Conservation (phyloP, 352 stramenopile genomes). For the Pythium insidiosum region DNA sequence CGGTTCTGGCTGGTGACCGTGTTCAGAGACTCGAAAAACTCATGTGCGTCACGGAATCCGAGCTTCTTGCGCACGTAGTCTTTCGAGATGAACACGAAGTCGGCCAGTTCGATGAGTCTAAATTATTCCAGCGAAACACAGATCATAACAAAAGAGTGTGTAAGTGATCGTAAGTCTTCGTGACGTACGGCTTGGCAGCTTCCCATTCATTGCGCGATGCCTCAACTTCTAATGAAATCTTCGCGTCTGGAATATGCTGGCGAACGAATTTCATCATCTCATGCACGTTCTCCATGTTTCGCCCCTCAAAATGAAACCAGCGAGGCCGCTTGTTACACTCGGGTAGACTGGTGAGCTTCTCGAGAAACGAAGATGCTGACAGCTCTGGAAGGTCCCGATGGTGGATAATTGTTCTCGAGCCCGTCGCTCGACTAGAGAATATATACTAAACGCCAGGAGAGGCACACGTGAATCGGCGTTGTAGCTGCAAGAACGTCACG, state of each 20-base stretch:
- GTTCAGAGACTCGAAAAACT: slow-evolving; percentile 29
- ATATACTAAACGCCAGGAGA: slow-evolving; percentile 76
- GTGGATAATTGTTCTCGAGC: slow-evolving; percentile 66
- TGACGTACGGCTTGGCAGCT: slow-evolving; percentile 36
- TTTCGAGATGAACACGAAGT: slow-evolving; percentile 68
- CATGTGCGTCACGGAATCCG: slow-evolving; percentile 18
- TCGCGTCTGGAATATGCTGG: slow-evolving; percentile 4
- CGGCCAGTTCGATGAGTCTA: slow-evolving; percentile 20
- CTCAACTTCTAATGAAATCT: slow-evolving; percentile 61
- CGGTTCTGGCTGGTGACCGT: slow-evolving; percentile 11
- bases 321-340: background rate
- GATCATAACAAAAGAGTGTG: no score
- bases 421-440: slow-evolving; percentile 46
- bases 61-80: slow-evolving; percentile 65
- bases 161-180: no score
- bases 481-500: no score
- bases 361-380: slow-evolving; percentile 25
- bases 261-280: slow-evolving; percentile 50
- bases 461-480: no score
- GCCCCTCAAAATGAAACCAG: slow-evolving; percentile 71
- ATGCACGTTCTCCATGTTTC: slow-evolving; percentile 50
- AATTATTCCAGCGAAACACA: background rate
- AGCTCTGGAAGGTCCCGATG: slow-evolving; percentile 51
- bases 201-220: slow-evolving; percentile 57
- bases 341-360: slow-evolving; percentile 9